phyloP scores from a whole-genome alignment of 192 early-diverging fungal genomes.

The Chytriomyces confervae region DNA sequence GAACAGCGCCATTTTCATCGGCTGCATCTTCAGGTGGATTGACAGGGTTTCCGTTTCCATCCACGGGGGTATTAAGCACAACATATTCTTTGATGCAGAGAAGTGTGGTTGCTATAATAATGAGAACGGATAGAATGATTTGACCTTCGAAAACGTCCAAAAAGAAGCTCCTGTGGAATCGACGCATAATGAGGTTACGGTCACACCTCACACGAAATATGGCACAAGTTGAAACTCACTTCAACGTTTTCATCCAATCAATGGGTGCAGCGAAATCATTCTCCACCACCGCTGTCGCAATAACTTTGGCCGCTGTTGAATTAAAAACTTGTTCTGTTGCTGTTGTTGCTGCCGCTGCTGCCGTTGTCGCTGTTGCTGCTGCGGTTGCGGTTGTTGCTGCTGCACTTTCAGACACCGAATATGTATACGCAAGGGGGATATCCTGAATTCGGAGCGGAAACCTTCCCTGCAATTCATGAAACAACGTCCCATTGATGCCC shows the following conservation, averaged over 20 bases:
- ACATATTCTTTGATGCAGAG: constrained; percentile 92
- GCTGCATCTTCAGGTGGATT: constrained; percentile 30
- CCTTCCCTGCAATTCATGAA: neutral
- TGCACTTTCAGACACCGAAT: neutral
- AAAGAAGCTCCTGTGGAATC: constrained; percentile 37
- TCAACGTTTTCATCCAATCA: neutral
- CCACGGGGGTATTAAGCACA: constrained; percentile 65
- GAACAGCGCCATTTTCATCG: neutral
- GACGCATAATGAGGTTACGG: neutral
- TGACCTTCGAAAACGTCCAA: constrained; percentile 80
- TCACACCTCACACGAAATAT: neutral
- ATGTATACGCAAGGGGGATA: no score
- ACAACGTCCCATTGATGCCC: neutral
- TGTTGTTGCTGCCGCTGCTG: neutral
- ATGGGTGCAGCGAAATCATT: neutral
- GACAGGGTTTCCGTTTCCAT: constrained; percentile 46
- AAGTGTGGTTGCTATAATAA: constrained; percentile 79
- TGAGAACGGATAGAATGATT: constrained; percentile 73
- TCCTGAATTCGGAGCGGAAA: neutral
- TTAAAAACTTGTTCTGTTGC: neutral
- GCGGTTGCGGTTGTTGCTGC: neutral
- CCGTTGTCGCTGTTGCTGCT: neutral
- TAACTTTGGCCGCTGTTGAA: neutral
- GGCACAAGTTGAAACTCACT: neutral
- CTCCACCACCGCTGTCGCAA: neutral